These are phyloP conservation scores for Coemansia sp. DNA, from an alignment of 192 early-diverging fungal species.

Conservation along the genomic window DNA sequence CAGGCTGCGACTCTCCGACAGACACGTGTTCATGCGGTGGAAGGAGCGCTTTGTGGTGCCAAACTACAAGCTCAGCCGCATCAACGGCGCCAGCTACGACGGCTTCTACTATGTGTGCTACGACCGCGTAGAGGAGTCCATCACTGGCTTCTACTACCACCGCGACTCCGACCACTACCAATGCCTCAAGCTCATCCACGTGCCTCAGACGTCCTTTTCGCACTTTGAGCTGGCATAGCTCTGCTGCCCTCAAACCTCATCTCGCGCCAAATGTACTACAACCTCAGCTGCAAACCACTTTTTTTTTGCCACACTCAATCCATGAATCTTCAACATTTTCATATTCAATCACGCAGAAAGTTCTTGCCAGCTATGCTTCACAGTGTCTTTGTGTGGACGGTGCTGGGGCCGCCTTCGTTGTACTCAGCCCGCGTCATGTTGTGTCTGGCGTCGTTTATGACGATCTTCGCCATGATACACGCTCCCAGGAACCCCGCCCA, in stretches of 20 bases:
- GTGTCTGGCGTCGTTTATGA: conserved; percentile 65
- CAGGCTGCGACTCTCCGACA: conserved; percentile 57
- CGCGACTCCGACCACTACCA: conserved; percentile 54
- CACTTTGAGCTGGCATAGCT: conserved; percentile 51
- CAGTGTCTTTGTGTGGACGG: conserved; percentile 64
- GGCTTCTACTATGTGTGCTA: conserved; percentile 82
- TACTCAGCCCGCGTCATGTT: conserved; percentile 84
- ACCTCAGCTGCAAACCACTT: not conserved
- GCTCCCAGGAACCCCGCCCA: conserved; percentile 80
- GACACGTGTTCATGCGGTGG: conserved; percentile 78
- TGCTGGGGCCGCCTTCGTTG: conserved; percentile 84
- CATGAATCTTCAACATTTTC: not conserved
- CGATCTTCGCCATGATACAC: conserved; percentile 83
- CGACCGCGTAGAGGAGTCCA: conserved; percentile 59
- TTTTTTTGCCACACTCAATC: not conserved
- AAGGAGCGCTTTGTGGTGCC: conserved; percentile 86
- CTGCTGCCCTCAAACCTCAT: not conserved
- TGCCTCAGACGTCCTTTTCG: conserved; percentile 40
- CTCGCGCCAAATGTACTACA: conserved; percentile 1
- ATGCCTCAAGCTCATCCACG: conserved; percentile 45
- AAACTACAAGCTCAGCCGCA: conserved; percentile 68
- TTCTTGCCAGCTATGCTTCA: not conserved
- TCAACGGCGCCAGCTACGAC: conserved; percentile 75
- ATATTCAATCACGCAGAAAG: not conserved
- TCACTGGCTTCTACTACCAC: conserved; percentile 68